Base-by-base conservation (phyloP, 768 basidiomycete species). In the Peribolospora baueri region DNA sequence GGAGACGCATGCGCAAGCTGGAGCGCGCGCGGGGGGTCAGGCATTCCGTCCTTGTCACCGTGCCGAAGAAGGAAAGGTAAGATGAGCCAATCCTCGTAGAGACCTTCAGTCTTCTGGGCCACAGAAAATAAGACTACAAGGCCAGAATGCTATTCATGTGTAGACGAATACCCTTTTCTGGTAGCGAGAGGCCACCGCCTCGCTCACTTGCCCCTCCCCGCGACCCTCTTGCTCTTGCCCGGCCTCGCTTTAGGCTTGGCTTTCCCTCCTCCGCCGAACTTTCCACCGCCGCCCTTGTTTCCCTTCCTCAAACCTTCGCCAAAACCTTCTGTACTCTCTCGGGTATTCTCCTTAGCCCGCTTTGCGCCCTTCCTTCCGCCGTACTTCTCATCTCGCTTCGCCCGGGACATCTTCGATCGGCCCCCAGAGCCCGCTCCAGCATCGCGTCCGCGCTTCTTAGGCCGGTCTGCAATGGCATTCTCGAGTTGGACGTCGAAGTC, bases 401-500 rank as follows among this genome's bases (percentile, higher is more conserved):
- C 65, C 13, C 84, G 77, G 48, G 76, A 71, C 58, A 81, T 69
- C 61, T 68, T 67, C 65, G 48, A 14, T 54, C 49, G 42, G 62
- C 60, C 25, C 65, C 68, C 47, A 60, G 59, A 40, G 53, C 61
- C 42, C 55, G 43, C 57, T 64, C 42, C 41, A 51, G 36, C 52
- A 39, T 37, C 38, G 5, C 46, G 36, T 8, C 10, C 50, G 10
- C 75, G 74, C 54, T 82, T 81, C 54, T 77, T 72, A 8, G 81
- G 81, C 10, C 76, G 76, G 61, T 82, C 79, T 39, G 79, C 67
- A 60, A 88, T 77, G 10, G 85, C 86, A 57, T 91, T 82, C 65
- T 93, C 87, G 42, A 93, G 78, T 0, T 82, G 81, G 56, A 95
- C 74, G 62, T 90, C 87, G 63, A 93, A 93, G 39, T 76, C 80